Evolutionary conservation across 805 yeast genomes (phyloP).

Genomic region (Barnettozyma sucrosica): DNA sequence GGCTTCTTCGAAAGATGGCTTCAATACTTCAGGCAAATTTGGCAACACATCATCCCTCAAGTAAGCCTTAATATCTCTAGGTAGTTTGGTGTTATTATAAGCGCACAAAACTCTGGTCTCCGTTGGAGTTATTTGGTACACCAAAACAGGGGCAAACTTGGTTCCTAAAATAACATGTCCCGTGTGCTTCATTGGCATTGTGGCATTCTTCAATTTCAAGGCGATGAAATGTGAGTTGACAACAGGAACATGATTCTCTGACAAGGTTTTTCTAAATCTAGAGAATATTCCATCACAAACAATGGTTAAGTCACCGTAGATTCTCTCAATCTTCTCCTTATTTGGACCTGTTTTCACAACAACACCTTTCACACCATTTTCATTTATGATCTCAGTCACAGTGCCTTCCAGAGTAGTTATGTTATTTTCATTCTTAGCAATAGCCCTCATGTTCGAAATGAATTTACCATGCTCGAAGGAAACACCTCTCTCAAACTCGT

Average conservation of each 20-base stretch:
- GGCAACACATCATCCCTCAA: conserved; percentile 57
- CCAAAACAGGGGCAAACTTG: conserved; percentile 77
- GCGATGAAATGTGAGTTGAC: conserved; percentile 87
- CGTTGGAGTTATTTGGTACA: conserved; percentile 77
- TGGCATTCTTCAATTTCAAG: conserved; percentile 65
- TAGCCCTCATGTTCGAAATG: conserved; percentile 63
- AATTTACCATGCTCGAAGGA: conserved; percentile 94
- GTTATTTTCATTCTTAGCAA: conserved; percentile 65
- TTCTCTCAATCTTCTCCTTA: conserved; percentile 36
- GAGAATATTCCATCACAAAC: conserved; percentile 94
- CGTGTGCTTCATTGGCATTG: conserved; percentile 64
- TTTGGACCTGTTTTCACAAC: conserved; percentile 40
- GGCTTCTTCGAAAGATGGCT: conserved; percentile 67
- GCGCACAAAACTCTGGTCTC: conserved; percentile 92
- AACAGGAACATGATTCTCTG: conserved; percentile 53
- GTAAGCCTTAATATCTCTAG: conserved; percentile 61
- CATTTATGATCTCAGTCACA: conserved; percentile 60
- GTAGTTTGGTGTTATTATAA: conserved; percentile 65
- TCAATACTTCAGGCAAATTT: conserved; percentile 54
- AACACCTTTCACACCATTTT: conserved; percentile 71
- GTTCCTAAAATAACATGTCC: conserved; percentile 88
- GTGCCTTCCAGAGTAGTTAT: conserved; percentile 79
- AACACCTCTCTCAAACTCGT: conserved; percentile 60
- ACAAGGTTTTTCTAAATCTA: conserved; percentile 74
- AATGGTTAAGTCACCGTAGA: conserved; percentile 59